These are phyloP conservation scores for Croton laevigatus DNA, from an alignment of 441 rosid genomes.

Conservation along the genomic window DNA sequence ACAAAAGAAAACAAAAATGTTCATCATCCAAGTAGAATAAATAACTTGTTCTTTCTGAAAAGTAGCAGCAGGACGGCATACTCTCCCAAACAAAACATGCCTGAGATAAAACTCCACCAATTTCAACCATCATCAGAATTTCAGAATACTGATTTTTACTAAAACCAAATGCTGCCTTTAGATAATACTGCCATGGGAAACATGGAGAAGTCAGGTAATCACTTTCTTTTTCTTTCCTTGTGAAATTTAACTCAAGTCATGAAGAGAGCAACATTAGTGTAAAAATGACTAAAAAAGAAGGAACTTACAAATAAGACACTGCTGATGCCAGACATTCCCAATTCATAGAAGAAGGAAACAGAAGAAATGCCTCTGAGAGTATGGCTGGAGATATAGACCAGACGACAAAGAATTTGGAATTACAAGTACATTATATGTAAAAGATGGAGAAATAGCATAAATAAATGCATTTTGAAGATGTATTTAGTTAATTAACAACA, in stretches of 20 bases:
- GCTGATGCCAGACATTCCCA: constrained; percentile 56
- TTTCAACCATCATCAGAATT: constrained; percentile 43
- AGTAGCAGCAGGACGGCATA: background rate
- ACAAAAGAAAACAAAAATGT: background rate
- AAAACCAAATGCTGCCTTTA: constrained; percentile 53
- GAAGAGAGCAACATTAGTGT: background rate
- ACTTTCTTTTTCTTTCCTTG: background rate
- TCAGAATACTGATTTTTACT: constrained; percentile 53
- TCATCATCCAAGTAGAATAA: background rate
- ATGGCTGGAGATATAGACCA: constrained; percentile 30
- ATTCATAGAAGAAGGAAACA: constrained; percentile 51
- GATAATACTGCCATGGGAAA: constrained; percentile 40
- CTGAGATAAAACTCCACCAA: constrained; percentile 56
- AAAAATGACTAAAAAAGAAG: background rate
- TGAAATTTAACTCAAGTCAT: constrained; percentile 1
- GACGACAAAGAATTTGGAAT: background rate
- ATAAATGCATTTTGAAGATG: background rate
- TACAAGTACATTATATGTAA: background rate
- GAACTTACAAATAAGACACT: constrained; percentile 42
- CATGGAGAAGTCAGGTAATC: constrained; percentile 2
- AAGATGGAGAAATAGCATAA: background rate
- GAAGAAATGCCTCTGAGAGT: constrained; percentile 44
- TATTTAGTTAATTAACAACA: background rate
- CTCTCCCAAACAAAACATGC: constrained; percentile 18
- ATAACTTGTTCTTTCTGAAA: background rate